Conservation (phyloP, 73 alveolate species). For the Paramecium biaurelia region DNA sequence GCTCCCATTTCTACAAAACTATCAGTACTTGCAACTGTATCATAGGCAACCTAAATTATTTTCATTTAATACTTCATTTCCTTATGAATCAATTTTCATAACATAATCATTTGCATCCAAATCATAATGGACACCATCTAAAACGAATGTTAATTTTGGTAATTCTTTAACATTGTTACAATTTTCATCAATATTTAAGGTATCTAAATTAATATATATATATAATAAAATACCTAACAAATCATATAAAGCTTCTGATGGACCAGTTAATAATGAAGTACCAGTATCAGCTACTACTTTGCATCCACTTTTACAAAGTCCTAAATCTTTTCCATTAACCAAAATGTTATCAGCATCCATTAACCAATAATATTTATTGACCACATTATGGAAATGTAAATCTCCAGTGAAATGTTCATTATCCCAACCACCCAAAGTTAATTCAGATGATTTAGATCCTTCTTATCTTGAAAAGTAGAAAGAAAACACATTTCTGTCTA, state of each 20-base stretch:
- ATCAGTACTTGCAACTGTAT: constrained; percentile 57
- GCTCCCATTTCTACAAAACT: constrained; percentile 63
- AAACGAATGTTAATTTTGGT: constrained; percentile 76
- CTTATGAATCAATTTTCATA: constrained; percentile 48
- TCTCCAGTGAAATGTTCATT: constrained; percentile 70
- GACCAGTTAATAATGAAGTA: constrained; percentile 81
- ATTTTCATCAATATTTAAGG: constrained; percentile 56
- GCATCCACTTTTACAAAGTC: constrained; percentile 75
- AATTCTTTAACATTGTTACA: constrained; percentile 68
- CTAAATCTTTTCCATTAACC: constrained; percentile 68
- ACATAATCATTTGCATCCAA: constrained; percentile 60
- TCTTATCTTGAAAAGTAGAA: constrained; percentile 74
- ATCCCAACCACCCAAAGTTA: constrained; percentile 77
- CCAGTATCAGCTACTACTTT: constrained; percentile 84
- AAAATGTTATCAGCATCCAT: constrained; percentile 74
- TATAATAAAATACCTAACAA: constrained; percentile 50
- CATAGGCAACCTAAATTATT: constrained; percentile 11
- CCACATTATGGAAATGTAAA: constrained; percentile 72
- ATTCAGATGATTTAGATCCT: constrained; percentile 69
- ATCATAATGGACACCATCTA: constrained; percentile 71
- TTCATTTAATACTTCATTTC: neutral
- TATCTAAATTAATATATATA: neutral
- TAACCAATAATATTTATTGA: constrained; percentile 72
- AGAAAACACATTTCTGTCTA: constrained; percentile 74
- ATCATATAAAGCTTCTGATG: constrained; percentile 59